phyloP scores from a whole-genome alignment of 306 rosid species.

The Cyamopsis tetragonoloba region DNA sequence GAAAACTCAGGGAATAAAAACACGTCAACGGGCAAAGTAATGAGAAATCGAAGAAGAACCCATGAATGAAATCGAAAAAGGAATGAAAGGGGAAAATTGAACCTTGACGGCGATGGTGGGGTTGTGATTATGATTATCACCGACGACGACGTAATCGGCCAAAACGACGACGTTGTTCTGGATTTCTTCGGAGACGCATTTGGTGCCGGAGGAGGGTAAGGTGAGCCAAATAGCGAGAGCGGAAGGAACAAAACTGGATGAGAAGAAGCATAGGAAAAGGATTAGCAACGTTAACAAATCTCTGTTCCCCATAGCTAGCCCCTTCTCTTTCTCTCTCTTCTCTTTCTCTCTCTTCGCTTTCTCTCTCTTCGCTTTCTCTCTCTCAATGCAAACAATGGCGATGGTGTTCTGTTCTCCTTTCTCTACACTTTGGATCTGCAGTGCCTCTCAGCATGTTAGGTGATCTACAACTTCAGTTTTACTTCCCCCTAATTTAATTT shows the following conservation, averaged over 20 bases:
- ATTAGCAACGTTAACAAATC: slow-evolving; percentile 25
- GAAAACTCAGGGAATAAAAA: background rate
- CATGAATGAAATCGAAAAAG: background rate
- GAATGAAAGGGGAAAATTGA: background rate
- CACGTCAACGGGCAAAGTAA: background rate
- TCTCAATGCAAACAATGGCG: too few relatives aligned
- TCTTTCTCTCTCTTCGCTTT: background rate
- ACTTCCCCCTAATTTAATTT: too few relatives aligned
- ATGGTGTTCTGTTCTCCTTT: too few relatives aligned
- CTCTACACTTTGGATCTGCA: background rate
- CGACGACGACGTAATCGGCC: slow-evolving; percentile 67
- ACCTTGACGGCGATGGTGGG: slow-evolving; percentile 84
- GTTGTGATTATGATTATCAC: slow-evolving; percentile 38
- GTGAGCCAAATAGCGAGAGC: slow-evolving; percentile 52
- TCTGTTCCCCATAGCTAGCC: slow-evolving; percentile 30
- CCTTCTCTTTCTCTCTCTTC: slow-evolving; percentile 3
- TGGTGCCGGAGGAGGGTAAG: slow-evolving; percentile 59
- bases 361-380: background rate
- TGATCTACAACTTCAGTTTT: too few relatives aligned
- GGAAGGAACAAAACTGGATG: slow-evolving; percentile 13
- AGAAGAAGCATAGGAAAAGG: slow-evolving; percentile 22
- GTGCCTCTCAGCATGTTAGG: too few relatives aligned
- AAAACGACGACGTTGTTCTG: slow-evolving; percentile 87
- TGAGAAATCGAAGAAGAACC: background rate
- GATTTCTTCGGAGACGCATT: slow-evolving; percentile 97